Evolutionary conservation across 768 basidiomycete species (phyloP), one percentile per base, ranked within the genome.

Genomic region (Trametes cinnabarina): DNA sequence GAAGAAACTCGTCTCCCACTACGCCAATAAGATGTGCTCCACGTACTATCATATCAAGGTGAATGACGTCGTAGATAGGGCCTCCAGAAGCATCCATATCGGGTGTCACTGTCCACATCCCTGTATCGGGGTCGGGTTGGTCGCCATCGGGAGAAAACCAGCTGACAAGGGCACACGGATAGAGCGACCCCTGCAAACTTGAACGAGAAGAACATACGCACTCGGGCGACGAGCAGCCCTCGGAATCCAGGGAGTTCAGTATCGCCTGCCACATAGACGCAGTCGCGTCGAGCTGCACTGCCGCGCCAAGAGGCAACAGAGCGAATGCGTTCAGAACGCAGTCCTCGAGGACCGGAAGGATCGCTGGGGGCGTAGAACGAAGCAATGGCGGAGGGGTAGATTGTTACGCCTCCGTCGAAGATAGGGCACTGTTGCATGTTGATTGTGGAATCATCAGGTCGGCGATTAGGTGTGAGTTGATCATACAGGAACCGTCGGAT

Each of bases 201-300:
- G 30, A 74, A 72, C 0, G 68, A 66, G n/a, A 75, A 69, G 51
- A 74, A 68, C 2, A 64, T 32, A 70, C n/a, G n/a, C n/a, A n/a
- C n/a, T n/a, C n/a, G n/a, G n/a, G n/a, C n/a, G n/a, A n/a, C n/a
- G n/a, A n/a, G n/a, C n/a, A n/a, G n/a, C n/a, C n/a, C n/a, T n/a
- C n/a, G n/a, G n/a, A n/a, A n/a, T n/a, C n/a, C n/a, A n/a, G n/a
- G n/a, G n/a, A n/a, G n/a, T n/a, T n/a, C n/a, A n/a, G n/a, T n/a
- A n/a, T n/a, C n/a, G n/a, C n/a, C n/a, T n/a, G n/a, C n/a, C n/a
- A n/a, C n/a, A n/a, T n/a, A 70, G 2, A 69, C 54, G 7, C 66
- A 69, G 49, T 75, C 71, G 11, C 28, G 32, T 0, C 54, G 47
- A 0, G 63, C 30, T 3, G 46, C 42, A 0, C 55, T 55, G 0